phyloP scores from a whole-genome alignment of 768 basidiomycete genomes.

The Gloeopeniophorella convolvens region DNA sequence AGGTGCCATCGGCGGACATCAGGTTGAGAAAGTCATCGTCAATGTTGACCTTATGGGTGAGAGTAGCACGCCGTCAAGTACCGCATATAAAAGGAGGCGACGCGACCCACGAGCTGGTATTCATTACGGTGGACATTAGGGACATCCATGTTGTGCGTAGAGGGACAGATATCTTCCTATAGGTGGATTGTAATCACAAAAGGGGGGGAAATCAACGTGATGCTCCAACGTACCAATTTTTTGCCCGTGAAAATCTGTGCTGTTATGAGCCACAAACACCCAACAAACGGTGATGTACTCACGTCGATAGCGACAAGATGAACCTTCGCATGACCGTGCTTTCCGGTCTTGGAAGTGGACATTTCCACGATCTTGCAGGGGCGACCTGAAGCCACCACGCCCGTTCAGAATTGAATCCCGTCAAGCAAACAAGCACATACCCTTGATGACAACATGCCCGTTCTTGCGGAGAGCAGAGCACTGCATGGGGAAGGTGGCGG shows the following conservation, averaged over 20 bases:
- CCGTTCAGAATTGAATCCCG: not conserved
- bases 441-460: conserved; percentile 92
- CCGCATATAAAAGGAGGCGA: not conserved
- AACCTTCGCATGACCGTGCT: conserved; percentile 99
- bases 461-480: conserved; percentile 95
- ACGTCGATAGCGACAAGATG: conserved; percentile 97
- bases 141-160: conserved; percentile 99
- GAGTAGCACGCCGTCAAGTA: not conserved
- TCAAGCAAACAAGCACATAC: not conserved
- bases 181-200: conserved; percentile 12
- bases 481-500: conserved; percentile 79
- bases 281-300: conserved; percentile 30
- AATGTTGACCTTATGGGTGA: conserved; percentile 58
- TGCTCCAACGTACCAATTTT: conserved; percentile 68
- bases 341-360: conserved; percentile 59
- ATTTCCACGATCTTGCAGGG: conserved; percentile 24
- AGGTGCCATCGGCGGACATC: conserved; percentile 68
- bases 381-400: conserved; percentile 10
- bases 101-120: conserved; percentile 73
- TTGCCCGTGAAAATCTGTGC: conserved; percentile 94
- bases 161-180: conserved; percentile 91
- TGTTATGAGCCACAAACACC: conserved; percentile 17
- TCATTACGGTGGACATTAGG: conserved; percentile 88
- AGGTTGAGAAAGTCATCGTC: conserved; percentile 96
- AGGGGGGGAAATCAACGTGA: not conserved